Evolutionary conservation across 176 grass and related monocot genomes (phyloP).

Genomic region (Sorghum bicolor): DNA sequence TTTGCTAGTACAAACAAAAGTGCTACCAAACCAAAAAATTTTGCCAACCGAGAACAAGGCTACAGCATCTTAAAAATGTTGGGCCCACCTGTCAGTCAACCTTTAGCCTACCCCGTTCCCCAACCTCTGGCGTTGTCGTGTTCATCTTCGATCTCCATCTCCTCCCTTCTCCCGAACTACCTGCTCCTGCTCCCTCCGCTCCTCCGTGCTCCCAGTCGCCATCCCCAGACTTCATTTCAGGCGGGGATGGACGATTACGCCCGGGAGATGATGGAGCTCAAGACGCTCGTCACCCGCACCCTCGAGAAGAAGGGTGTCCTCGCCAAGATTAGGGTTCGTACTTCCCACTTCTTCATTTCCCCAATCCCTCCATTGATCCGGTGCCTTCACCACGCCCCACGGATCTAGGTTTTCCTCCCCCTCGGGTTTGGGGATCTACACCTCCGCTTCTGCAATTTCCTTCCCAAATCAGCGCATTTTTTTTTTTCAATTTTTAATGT

Average conservation of each 20-base stretch:
- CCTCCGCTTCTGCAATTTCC: neutral
- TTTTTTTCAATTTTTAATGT: neutral
- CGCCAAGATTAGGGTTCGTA: constrained; percentile 78
- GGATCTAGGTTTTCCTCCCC: neutral
- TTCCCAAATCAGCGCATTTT: neutral
- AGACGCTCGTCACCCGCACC: constrained; percentile 89
- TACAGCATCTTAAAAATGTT: no score
- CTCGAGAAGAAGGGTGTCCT: constrained; percentile 98
- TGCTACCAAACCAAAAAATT: no score
- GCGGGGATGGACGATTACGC: constrained; percentile 76
- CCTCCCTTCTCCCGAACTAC: no score
- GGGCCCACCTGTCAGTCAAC: neutral
- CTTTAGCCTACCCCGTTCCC: neutral
- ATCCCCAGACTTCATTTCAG: neutral
- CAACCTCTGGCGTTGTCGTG: neutral
- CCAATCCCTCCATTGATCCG: neutral
- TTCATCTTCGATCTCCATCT: neutral
- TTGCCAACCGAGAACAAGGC: no score
- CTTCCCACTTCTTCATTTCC: neutral
- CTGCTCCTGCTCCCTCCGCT: neutral
- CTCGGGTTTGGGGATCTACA: neutral
- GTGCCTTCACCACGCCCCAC: neutral
- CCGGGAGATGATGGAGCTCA: constrained; percentile 97
- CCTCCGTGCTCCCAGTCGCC: neutral
- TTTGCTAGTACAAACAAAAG: no score